Evolutionary conservation across 2,329 filamentous ascomycete species (phyloP), one percentile per base, ranked within the genome.

Genomic region (Aureobasidium musti): DNA sequence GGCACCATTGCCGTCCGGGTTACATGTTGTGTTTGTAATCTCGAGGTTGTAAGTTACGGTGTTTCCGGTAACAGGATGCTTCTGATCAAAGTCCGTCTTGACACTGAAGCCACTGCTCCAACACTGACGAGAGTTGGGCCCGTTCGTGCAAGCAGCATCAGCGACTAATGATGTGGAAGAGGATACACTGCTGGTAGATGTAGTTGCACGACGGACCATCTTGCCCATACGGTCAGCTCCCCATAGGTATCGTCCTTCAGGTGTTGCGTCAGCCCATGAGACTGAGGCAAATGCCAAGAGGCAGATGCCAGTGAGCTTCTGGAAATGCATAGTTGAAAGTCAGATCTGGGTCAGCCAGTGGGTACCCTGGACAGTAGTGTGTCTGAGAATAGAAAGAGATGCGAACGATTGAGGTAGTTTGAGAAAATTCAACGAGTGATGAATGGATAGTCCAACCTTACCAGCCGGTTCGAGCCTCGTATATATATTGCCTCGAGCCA

Each of bases 11-110:
- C 79, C 79, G 71, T 81, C 79, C 2, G 77, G 74, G 56, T 79
- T 76, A 56, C 67, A 73, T 5, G 79, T 80, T 4, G 74, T 74
- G 64, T 72, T 77, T 54, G 67, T 72, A 69, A 72, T 73, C 63
- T 70, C 76, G 66, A 74, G 70, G 49, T 69, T 69, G 70, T 81
- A 80, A 11, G 54, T 21, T 0, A 74, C 71, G 5, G 74, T 78
- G 10, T 71, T 74, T 5, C 80, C 80, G 35, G 77, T 78, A 6
- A 73, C 74, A 3, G 80, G 79, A 8, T 74, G 72, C 67, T 81
- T 80, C n/a, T 71, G 72, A 66, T 82, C 80, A 66, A 80, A 80
- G 65, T 81, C 80, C 10, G 79, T 81, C 37, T 77, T 72, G 49
- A 81, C 79, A 67, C 76, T 79, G 73, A 76, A 80, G 50, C 80